phyloP scores from a whole-genome alignment of 176 grass and related monocot genomes.

The Carex pumila region DNA sequence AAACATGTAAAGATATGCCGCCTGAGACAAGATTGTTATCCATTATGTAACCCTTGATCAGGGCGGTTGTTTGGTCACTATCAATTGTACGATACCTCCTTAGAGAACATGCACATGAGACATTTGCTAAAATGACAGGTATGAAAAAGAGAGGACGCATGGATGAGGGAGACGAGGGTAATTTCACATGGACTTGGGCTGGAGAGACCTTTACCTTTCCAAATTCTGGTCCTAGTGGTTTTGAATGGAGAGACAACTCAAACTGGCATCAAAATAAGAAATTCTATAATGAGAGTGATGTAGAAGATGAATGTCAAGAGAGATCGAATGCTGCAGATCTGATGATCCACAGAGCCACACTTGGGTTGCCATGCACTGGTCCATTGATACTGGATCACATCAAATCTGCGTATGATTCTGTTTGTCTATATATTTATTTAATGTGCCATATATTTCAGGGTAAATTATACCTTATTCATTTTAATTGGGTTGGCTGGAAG shows the following conservation, averaged over 20 bases:
- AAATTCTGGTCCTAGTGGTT: constrained; percentile 13
- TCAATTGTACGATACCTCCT: neutral
- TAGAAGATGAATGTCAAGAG: constrained; percentile 53
- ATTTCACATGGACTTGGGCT: constrained; percentile 26
- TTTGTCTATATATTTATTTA: constrained; percentile 5
- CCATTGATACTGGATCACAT: constrained; percentile 57
- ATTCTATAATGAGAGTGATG: constrained; percentile 72
- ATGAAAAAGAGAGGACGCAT: constrained; percentile 4
- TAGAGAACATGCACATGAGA: neutral
- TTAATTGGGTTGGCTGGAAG: constrained; percentile 1
- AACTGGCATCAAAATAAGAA: constrained; percentile 29
- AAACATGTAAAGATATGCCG: neutral
- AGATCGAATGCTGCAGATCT: constrained; percentile 16
- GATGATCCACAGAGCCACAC: constrained; percentile 43
- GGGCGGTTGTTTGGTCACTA: neutral
- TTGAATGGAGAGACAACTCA: constrained; percentile 21
- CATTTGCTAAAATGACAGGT: constrained; percentile 7
- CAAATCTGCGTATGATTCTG: constrained; percentile 69
- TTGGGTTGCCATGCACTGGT: constrained; percentile 57
- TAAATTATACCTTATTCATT: neutral
- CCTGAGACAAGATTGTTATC: neutral
- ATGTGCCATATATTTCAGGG: neutral
- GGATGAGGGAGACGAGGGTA: neutral
- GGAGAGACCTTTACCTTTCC: constrained; percentile 21
- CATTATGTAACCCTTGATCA: neutral